Evolutionary conservation across 2,329 filamentous ascomycete species (phyloP).

Genomic region (Trichoderma semiorbis): DNA sequence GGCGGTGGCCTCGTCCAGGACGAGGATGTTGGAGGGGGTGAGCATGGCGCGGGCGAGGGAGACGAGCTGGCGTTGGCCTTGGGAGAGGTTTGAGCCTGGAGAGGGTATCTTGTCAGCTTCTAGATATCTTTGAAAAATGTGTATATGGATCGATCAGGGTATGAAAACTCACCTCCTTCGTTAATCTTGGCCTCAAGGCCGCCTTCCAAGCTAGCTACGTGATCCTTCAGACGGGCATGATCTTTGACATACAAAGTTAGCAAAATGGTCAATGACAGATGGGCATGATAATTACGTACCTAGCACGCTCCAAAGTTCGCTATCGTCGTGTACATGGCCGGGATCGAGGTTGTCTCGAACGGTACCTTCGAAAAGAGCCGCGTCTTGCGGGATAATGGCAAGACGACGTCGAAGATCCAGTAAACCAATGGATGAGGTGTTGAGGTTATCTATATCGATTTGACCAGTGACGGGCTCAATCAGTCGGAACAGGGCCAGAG

Average conservation of each 20-base stretch:
- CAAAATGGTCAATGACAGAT: not conserved
- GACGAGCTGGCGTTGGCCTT: constrained; percentile 90
- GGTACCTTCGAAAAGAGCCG: constrained; percentile 89
- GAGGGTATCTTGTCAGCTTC: constrained; percentile 21
- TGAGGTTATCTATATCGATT: constrained; percentile 84
- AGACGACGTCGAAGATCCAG: constrained; percentile 83
- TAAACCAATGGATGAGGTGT: constrained; percentile 86
- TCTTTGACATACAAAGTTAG: constrained; percentile 52
- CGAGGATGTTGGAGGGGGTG: constrained; percentile 93
- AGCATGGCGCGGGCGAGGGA: constrained; percentile 91
- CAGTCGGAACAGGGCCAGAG: constrained; percentile 88
- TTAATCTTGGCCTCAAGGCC: constrained; percentile 86
- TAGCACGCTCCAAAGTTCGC: constrained; percentile 92
- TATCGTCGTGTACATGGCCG: constrained; percentile 91
- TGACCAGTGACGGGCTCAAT: constrained; percentile 82
- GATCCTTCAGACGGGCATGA: constrained; percentile 89
- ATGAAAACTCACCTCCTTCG: constrained; percentile 74
- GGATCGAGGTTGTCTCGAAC: constrained; percentile 95
- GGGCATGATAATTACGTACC: constrained; percentile 46
- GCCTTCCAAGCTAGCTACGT: constrained; percentile 81
- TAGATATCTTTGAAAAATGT: not conserved
- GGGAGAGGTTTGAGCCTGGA: constrained; percentile 86
- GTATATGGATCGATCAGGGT: not conserved
- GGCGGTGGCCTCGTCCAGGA: constrained; percentile 94
- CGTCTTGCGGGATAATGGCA: constrained; percentile 97